phyloP scores from a whole-genome alignment of 306 rosid genomes.

The Senna siamea region DNA sequence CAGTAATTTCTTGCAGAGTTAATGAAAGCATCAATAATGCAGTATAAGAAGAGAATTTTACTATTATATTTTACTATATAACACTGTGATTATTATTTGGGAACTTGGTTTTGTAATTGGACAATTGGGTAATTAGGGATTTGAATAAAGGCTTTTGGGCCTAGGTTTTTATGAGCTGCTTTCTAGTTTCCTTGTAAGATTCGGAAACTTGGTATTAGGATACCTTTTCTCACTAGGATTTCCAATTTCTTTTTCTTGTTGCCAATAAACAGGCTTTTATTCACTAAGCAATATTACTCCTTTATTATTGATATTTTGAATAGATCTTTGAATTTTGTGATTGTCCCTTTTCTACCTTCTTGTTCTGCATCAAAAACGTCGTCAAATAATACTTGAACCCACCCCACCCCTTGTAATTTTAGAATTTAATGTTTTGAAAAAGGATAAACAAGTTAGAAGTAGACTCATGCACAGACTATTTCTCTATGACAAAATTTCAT shows the following conservation, averaged over 20 bases:
- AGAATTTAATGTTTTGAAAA: not conserved
- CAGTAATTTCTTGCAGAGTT: not conserved
- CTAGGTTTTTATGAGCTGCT: not conserved
- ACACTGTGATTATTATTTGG: not conserved
- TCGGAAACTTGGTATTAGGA: not conserved
- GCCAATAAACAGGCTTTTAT: not conserved
- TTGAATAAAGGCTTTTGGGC: not conserved
- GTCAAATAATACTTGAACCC: not conserved
- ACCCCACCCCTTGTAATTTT: not conserved
- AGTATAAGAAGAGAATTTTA: not conserved
- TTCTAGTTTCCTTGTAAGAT: slow-evolving; percentile 8
- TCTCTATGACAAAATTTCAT: not conserved
- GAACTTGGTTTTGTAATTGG: not conserved
- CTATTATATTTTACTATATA: not conserved
- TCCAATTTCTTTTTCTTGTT: not conserved
- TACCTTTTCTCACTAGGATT: not conserved
- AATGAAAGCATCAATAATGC: not conserved
- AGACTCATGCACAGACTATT: not conserved
- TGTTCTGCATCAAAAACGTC: not conserved
- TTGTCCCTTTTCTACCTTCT: not conserved
- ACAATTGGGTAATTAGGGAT: not conserved
- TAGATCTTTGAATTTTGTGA: not conserved
- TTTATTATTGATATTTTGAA: not conserved
- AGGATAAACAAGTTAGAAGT: not conserved
- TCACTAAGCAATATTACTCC: not conserved